phyloP scores from a whole-genome alignment of 176 grass and related monocot species.

The Leersia perrieri region DNA sequence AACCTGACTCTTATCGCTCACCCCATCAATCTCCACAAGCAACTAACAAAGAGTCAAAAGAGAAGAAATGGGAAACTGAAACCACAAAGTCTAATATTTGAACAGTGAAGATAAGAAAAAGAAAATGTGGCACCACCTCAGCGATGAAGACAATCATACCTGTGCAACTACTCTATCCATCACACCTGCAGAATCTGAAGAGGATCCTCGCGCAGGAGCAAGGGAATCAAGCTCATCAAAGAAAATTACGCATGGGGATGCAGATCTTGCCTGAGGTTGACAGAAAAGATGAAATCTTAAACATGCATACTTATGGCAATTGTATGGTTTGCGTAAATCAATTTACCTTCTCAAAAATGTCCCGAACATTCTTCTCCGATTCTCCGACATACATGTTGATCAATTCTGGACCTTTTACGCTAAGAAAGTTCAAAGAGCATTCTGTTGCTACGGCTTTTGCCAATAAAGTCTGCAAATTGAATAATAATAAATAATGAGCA shows the following conservation, averaged over 20 bases:
- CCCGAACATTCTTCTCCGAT: conserved; percentile 97
- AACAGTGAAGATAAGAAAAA: background rate
- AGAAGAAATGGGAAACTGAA: conserved; percentile 20
- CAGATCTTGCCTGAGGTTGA: conserved; percentile 71
- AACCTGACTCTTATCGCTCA: conserved; percentile 94
- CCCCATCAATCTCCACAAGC: conserved; percentile 92
- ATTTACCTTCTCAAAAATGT: conserved; percentile 89
- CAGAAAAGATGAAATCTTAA: conserved; percentile 8
- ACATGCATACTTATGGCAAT: background rate
- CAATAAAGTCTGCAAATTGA: conserved; percentile 60
- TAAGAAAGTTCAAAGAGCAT: conserved; percentile 90
- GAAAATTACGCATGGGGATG: conserved; percentile 94
- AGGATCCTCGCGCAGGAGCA: conserved; percentile 85
- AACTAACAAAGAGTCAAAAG: conserved; percentile 52
- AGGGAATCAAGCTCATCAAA: conserved; percentile 98
- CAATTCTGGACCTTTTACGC: conserved; percentile 92
- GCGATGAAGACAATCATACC: conserved; percentile 41
- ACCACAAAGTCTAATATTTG: background rate
- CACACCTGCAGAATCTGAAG: conserved; percentile 91
- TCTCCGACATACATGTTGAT: conserved; percentile 99
- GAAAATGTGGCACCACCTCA: background rate
- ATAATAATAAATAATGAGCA: conserved; percentile 23
- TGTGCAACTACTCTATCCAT: conserved; percentile 99
- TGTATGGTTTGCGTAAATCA: background rate
- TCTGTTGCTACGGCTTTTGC: conserved; percentile 97